phyloP scores from a whole-genome alignment of 257 asterid species.

The Phtheirospermum japonicum region DNA sequence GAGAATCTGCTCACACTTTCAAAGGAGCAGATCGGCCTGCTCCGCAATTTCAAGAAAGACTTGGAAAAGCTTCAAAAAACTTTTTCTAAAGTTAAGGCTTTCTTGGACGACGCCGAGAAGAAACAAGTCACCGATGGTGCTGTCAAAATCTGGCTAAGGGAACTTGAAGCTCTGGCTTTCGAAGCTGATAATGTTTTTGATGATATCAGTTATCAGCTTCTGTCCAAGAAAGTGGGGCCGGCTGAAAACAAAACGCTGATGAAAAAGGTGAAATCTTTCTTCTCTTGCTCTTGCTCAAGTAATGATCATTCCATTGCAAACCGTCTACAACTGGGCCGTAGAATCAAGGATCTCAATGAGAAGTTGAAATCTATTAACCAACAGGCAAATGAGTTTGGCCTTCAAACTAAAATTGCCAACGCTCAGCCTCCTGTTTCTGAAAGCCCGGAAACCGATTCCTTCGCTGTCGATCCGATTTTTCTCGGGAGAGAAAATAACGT shows the following conservation, averaged over 20 bases:
- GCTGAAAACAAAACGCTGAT: background rate
- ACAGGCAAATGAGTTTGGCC: too few relatives aligned
- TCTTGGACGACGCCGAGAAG: slow-evolving; percentile 28
- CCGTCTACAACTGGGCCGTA: slow-evolving; percentile 6
- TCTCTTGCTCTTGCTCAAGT: background rate
- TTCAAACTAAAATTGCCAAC: too few relatives aligned
- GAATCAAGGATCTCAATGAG: slow-evolving; percentile 1
- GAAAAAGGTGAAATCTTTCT: background rate
- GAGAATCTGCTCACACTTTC: background rate
- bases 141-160: slow-evolving; percentile 28
- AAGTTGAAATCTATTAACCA: too few relatives aligned
- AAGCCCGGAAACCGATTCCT: background rate
- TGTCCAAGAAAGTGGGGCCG: background rate
- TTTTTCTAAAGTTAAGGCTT: background rate
- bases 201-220: slow-evolving; percentile 22
- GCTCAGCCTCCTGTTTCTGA: background rate
- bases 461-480: background rate
- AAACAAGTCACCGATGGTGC: background rate
- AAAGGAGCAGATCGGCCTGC: background rate
- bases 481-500: background rate
- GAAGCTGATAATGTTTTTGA: slow-evolving; percentile 23
- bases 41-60: background rate
- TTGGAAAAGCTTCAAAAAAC: background rate
- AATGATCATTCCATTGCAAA: too few relatives aligned
- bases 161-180: slow-evolving; percentile 18